These are phyloP conservation scores for Kitagawia praeruptora DNA, from an alignment of 129 eudicot genomes.

Conservation along the genomic window DNA sequence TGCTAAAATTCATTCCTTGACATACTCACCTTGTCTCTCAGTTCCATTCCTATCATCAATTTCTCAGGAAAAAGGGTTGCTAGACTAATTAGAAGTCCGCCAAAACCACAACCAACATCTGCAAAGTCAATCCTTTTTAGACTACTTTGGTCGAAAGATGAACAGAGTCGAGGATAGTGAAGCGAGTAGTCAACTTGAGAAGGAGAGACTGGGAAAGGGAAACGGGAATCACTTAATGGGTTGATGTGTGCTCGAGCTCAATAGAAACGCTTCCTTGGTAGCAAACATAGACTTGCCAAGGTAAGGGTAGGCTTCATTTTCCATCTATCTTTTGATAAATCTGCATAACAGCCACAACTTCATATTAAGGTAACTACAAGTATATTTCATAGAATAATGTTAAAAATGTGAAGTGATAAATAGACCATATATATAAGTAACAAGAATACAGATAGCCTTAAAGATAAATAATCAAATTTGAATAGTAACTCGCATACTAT, in stretches of 20 bases:
- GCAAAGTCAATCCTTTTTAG: conserved; percentile 75
- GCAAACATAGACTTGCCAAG: conserved; percentile 66
- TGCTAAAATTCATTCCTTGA: conserved; percentile 73
- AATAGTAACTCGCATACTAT: no score
- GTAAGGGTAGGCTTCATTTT: conserved; percentile 28
- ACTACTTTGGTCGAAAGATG: conserved; percentile 19
- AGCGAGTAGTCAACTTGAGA: conserved; percentile 51
- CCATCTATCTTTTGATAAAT: conserved; percentile 23
- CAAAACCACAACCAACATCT: conserved; percentile 89
- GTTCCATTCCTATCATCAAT: conserved; percentile 89
- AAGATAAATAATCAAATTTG: no score
- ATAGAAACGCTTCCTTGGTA: conserved; percentile 80
- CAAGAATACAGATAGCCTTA: no score
- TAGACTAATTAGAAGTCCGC: conserved; percentile 77
- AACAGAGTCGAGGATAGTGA: conserved; percentile 61
- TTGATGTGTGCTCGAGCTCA: conserved; percentile 96
- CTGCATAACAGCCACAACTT: conserved; percentile 13
- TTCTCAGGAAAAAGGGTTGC: conserved; percentile 72
- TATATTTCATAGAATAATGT: no score
- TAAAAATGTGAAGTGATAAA: no score
- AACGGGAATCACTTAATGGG: conserved; percentile 90
- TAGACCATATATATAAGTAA: no score
- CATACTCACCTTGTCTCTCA: conserved; percentile 89
- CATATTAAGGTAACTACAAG: no score
- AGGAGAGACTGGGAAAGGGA: conserved; percentile 84